Base-by-base conservation (phyloP, 192 early-diverging fungal species). In the Pilobolus umbonatus region DNA sequence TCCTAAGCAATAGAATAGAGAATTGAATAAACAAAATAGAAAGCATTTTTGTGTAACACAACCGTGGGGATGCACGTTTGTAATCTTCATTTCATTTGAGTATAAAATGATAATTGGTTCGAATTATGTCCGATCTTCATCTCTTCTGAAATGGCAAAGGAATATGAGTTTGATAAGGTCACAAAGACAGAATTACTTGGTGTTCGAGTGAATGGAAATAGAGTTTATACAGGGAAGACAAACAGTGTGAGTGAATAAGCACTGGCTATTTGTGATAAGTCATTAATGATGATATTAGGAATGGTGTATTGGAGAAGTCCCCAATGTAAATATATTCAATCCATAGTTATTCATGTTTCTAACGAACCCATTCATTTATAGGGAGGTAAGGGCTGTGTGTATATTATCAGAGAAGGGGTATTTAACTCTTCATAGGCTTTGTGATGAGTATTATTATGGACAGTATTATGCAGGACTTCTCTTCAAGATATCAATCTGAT, bases 151-250 rank as follows among this genome's bases (percentile, higher is more conserved):
- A 48, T 21, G 5, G 12, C 24, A 48, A 48, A 22, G 25, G 47
- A 49, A 49, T 49, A 49, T 25, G 19, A 38, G 31, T 67, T 67
- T 46, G 65, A 67, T 22, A 4, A 60, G 19, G 65, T 40, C 5
- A 60, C 59, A 4, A 11, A 39, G 2, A 61, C 48, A 2, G 47
- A 8, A 25, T 55, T 54, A 15, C 14, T 61, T 17, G 65, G 65
- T 15, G 3, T n/a, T 7, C 29, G 39, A 25, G 11, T 28, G 0
- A 22, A 25, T 34, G 65, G 51, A 42, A 51, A 35, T 4, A 34
- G 29, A 12, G 17, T 67, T 15, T 67, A 60, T 34, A 29, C 49
- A 8, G 65, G 65, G 3, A 10, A 25, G 2, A 31, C 52, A 6
- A 54, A 34, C 6, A 34, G 24, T 36, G 52, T 54, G 38, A 54